A percentile compares a stretch with the other conserved stretches of the same genome.
Evolutionary conservation across 225 moss, liverwort and hornwort species (phyloP).

Genomic region (Sphagnum contortum): DNA sequence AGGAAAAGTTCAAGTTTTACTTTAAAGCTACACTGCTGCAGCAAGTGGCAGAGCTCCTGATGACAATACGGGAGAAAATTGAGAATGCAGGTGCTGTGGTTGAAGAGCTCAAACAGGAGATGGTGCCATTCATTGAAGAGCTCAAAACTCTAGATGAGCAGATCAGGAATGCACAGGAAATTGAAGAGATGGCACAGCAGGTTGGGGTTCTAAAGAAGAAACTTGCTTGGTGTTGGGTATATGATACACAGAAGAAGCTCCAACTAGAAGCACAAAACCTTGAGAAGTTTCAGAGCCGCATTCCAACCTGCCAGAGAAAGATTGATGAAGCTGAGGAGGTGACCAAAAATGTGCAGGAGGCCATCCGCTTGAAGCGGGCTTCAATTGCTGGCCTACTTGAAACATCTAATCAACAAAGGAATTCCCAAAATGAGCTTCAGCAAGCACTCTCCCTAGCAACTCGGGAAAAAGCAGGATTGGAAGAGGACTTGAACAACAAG

Average conservation of each 20-base stretch:
- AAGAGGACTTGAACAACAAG: slow-evolving; percentile 46
- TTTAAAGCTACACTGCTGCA: slow-evolving; percentile 83
- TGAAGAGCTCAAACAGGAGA: slow-evolving; percentile 32
- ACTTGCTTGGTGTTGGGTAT: slow-evolving; percentile 70
- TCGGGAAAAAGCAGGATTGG: slow-evolving; percentile 36
- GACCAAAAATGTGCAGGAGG: slow-evolving; percentile 14
- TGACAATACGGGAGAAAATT: slow-evolving; percentile 30
- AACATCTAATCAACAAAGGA: slow-evolving; percentile 32
- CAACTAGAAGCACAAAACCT: slow-evolving; percentile 15
- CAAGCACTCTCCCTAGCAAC: slow-evolving; percentile 37
- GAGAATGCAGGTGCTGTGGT: slow-evolving; percentile 22
- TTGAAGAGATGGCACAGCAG: slow-evolving; percentile 28
- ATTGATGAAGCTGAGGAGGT: slow-evolving; percentile 30
- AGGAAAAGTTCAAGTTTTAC: slow-evolving; percentile 80
- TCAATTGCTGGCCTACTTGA: slow-evolving; percentile 39
- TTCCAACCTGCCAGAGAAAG: slow-evolving; percentile 33
- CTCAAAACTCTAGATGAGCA: slow-evolving; percentile 56
- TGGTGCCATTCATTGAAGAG: slow-evolving; percentile 45
- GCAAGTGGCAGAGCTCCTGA: slow-evolving; percentile 57
- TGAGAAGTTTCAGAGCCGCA: slow-evolving; percentile 18
- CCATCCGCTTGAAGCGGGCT: slow-evolving; percentile 40
- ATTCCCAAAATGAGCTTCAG: slow-evolving; percentile 32
- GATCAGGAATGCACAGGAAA: slow-evolving; percentile 49
- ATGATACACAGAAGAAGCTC: slow-evolving; percentile 19
- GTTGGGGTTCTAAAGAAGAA: slow-evolving; percentile 47